Evolutionary conservation across 2,329 filamentous ascomycete species (phyloP).

Genomic region (Fusarium devonianum): DNA sequence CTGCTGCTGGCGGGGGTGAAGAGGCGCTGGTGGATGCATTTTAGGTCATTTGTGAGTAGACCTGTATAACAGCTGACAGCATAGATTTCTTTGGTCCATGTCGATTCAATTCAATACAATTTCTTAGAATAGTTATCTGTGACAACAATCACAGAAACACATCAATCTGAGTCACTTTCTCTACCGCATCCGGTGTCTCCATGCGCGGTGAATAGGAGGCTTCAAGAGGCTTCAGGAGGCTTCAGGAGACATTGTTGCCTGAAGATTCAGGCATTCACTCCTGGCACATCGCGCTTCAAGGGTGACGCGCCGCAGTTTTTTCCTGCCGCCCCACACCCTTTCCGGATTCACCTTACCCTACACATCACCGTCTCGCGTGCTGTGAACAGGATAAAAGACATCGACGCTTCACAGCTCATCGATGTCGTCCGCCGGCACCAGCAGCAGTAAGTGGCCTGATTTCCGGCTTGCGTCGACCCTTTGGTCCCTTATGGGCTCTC

Average conservation of each 20-base stretch:
- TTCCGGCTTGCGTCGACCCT: conserved; percentile 45
- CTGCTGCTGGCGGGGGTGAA: conserved; percentile 5
- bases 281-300: conserved; percentile 10
- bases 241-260: conserved; percentile 32
- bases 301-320: conserved; percentile 39
- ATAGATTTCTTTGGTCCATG: conserved; percentile 37
- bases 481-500: conserved; percentile 42
- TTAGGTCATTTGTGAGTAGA: conserved; percentile 19
- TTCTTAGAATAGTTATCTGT: conserved; percentile 18
- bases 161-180: too few relatives aligned
- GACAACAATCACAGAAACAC: too few relatives aligned
- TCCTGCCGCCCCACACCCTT: conserved; percentile 40
- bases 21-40: conserved; percentile 17
- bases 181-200: too few relatives aligned
- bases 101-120: conserved; percentile 25
- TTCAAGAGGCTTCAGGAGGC: too few relatives aligned
- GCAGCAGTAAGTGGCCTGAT: conserved; percentile 45
- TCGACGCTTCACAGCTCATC: conserved; percentile 30
- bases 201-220: too few relatives aligned
- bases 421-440: conserved; percentile 39
- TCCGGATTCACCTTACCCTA: conserved; percentile 38
- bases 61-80: conserved; percentile 33
- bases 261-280: conserved; percentile 27
- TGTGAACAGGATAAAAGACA: conserved; percentile 25
- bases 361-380: conserved; percentile 29